Base-by-base conservation (phyloP, 345 rosid species). In the Anastatica hierochuntica region DNA sequence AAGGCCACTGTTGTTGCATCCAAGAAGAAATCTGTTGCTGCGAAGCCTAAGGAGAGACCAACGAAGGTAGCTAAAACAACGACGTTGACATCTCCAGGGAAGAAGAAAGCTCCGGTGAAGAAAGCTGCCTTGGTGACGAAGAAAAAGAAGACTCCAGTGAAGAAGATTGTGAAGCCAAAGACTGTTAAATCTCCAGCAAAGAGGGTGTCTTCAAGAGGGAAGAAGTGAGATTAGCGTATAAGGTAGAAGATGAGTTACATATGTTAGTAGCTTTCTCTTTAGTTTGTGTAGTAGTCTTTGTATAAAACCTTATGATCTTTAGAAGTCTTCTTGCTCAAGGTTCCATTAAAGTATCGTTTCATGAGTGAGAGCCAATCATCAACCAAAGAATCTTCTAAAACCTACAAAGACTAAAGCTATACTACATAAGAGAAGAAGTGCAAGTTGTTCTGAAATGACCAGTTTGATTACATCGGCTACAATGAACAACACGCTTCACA, bases 381-480 rank as follows among this genome's bases (percentile, higher is more conserved):
- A 9, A 49, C 38, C 42, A 56, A 49, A 42, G 0, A 26, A 18
- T 18, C 6, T 19, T 29, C 71, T 51, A 66, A 66, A 52, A 43
- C 48, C 54, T 49, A 51, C 35, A 36, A 35, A 39, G 21, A 53
- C n/a, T 1, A 9, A 27, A 38, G n/a, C 6, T 3, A 26, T 31
- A 13, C 67, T 77, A 86, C 53, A 84, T 76, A 42, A 95, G 92
- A n/a, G 92, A 79, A 53, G 82, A n/a, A n/a, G n/a, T 74, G 71
- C 96, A 90, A 17, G 98, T 87, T 41, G 92, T 90, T 72, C 96
- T 81, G 74, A 90, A 90, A 76, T 90, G 97, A n/a, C 97, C 97
- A 0, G 79, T 78, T 71, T 86, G 87, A 56, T 86, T 79, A 77
- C 97, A 90, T 15, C 92, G 84, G 63, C 97, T 77, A 61, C 96